Conservation (phyloP, 768 basidiomycete genomes). For the Termitomyces sp. region DNA sequence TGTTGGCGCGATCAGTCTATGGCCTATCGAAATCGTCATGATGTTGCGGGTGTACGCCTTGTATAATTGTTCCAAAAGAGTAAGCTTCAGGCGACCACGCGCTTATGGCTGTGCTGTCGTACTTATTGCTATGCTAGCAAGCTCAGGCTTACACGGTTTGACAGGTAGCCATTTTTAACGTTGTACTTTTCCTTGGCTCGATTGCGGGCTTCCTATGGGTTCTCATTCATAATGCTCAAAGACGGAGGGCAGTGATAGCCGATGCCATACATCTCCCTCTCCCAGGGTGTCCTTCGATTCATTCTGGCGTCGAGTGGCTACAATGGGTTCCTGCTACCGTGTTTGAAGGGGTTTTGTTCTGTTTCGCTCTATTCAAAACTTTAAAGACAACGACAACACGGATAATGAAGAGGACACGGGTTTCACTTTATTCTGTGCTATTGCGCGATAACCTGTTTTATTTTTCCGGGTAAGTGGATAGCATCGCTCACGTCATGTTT, state of each 20-base stretch:
- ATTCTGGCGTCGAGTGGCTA: conserved; percentile 12
- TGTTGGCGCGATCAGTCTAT: conserved; percentile 40
- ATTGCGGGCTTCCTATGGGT: conserved; percentile 41
- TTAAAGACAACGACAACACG: conserved; percentile 21
- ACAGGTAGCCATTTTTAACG: conserved; percentile 37
- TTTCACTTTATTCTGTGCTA: conserved; percentile 31
- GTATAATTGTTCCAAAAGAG: conserved; percentile 36
- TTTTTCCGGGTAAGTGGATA: conserved; percentile 34
- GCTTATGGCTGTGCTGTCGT: not conserved
- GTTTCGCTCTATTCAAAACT: conserved; percentile 35
- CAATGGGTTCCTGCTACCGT: conserved; percentile 16
- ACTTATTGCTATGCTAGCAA: not conserved
- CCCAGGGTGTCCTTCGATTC: conserved; percentile 19
- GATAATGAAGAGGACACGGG: conserved; percentile 18
- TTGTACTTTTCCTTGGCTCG: conserved; percentile 34
- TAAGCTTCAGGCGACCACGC: conserved; percentile 14
- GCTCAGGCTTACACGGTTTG: not conserved
- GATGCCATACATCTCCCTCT: conserved; percentile 32
- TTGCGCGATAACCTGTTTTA: conserved; percentile 43
- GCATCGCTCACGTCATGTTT: not conserved
- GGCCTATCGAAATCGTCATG: conserved; percentile 49
- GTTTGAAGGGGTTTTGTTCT: conserved; percentile 40
- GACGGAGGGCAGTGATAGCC: conserved; percentile 32
- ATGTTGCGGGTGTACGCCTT: conserved; percentile 43
- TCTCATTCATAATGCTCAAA: conserved; percentile 32